These are phyloP conservation scores for Fusarium nurragi DNA, from an alignment of 2,329 filamentous ascomycete species.

Conservation along the genomic window DNA sequence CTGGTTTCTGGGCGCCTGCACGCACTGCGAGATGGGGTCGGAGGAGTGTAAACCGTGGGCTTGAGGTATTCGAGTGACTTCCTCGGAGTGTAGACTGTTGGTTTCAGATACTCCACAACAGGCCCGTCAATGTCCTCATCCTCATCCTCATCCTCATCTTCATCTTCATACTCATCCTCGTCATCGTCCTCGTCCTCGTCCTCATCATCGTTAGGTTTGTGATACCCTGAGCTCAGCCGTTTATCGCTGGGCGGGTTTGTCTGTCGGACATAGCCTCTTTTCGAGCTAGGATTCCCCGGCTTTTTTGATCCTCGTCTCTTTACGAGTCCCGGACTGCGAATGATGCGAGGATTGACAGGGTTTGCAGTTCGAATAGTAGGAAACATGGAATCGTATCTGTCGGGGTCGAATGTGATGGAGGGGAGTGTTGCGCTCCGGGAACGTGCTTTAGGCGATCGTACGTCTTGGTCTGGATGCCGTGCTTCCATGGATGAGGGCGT, in stretches of 20 bases:
- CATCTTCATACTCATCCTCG: background rate
- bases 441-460: background rate
- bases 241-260: background rate
- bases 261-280: background rate
- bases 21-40: constrained; percentile 11
- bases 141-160: background rate
- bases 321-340: background rate
- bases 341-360: background rate
- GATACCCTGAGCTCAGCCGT: background rate
- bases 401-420: constrained; percentile 28
- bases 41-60: constrained; percentile 27
- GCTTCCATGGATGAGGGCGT: constrained; percentile 4
- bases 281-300: background rate
- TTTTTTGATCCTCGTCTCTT: background rate
- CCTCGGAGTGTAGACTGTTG: constrained; percentile 26
- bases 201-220: background rate
- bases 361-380: constrained; percentile 25
- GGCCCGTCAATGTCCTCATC: background rate
- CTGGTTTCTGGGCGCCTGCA: background rate
- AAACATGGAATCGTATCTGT: constrained; percentile 40
- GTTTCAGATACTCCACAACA: constrained; percentile 11
- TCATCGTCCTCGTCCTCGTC: background rate
- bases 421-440: background rate
- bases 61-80: constrained; percentile 21
- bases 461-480: background rate